A percentile compares a stretch with the other conserved stretches of the same genome.
These are phyloP conservation scores for Colletotrichum musae DNA, from an alignment of 2,329 filamentous ascomycete genomes.

Conservation along the genomic window DNA sequence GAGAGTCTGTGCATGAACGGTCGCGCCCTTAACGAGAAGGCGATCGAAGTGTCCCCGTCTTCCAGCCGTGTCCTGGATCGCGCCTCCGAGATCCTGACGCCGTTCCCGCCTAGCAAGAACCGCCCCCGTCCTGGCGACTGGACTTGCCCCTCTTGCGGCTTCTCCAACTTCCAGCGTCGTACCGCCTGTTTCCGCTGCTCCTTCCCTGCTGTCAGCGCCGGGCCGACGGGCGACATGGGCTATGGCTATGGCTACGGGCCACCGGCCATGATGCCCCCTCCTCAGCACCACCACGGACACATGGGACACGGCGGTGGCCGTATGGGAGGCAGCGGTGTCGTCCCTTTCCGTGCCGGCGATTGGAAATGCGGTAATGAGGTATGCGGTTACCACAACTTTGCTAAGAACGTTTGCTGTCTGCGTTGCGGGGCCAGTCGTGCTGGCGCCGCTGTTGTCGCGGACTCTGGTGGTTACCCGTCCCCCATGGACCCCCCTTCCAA, in stretches of 20 bases:
- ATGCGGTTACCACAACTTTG: constrained; percentile 99
- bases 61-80: constrained; percentile 97
- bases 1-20: constrained; percentile 99
- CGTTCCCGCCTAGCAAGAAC: constrained; percentile 99
- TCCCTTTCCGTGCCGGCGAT: constrained; percentile 97
- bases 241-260: constrained; percentile 77
- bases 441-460: constrained; percentile 92
- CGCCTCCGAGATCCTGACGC: constrained; percentile 94
- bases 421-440: constrained; percentile 96
- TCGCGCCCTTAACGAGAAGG: constrained; percentile 97
- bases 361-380: constrained; percentile 99
- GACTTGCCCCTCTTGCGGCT: constrained; percentile 98
- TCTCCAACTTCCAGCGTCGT: constrained; percentile 99
- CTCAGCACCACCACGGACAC: constrained; percentile 74
- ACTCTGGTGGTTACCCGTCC: constrained; percentile 90
- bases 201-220: constrained; percentile 92
- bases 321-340: constrained; percentile 86
- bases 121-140: constrained; percentile 96
- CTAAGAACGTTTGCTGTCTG: constrained; percentile 98
- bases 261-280: constrained; percentile 84
- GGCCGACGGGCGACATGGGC: constrained; percentile 75
- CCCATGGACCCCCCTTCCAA: constrained; percentile 88
- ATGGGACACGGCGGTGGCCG: constrained; percentile 74
- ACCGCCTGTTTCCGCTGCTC: constrained; percentile 99
- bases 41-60: constrained; percentile 97